phyloP scores from a whole-genome alignment of 2,329 filamentous ascomycete species.

The Aspergillus pseudonomiae region DNA sequence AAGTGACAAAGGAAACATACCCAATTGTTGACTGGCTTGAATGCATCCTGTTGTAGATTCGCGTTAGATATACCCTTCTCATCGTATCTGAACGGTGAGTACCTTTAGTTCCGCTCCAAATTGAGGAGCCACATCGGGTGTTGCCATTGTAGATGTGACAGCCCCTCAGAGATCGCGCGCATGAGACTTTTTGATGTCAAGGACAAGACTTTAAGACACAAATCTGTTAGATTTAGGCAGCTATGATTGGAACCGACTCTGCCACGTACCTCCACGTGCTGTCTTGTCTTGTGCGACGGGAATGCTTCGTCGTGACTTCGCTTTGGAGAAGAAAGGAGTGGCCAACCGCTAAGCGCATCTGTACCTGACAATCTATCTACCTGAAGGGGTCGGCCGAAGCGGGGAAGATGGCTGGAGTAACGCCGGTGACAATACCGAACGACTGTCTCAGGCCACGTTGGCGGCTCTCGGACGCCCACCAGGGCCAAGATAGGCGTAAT shows the following conservation, averaged over 20 bases:
- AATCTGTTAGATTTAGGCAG: neutral
- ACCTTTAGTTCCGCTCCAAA: conserved; percentile 96
- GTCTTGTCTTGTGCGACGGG: neutral
- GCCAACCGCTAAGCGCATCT: neutral
- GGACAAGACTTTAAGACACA: conserved; percentile 8
- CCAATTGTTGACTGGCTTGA: conserved; percentile 94
- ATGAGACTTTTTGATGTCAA: conserved; percentile 22
- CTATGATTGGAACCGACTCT: neutral
- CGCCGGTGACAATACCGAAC: conserved; percentile 34
- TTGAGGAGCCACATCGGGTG: conserved; percentile 78
- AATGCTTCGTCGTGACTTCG: neutral
- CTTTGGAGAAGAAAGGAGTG: neutral
- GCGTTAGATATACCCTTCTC: neutral
- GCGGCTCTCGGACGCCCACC: neutral
- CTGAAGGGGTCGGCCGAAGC: conserved; percentile 21
- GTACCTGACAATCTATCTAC: conserved; percentile 6
- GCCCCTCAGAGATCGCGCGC: conserved; percentile 23
- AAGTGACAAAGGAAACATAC: conserved; percentile 45
- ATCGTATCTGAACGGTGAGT: conserved; percentile 16
- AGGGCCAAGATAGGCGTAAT: neutral
- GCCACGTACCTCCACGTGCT: conserved; percentile 11
- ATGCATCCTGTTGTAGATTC: conserved; percentile 73
- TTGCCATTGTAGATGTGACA: conserved; percentile 64
- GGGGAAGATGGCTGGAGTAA: conserved; percentile 29
- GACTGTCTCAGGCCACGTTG: conserved; percentile 23